These are phyloP conservation scores for Aspergillus fumigatiaffinis DNA, from an alignment of 2,329 filamentous ascomycete genomes.

Conservation along the genomic window DNA sequence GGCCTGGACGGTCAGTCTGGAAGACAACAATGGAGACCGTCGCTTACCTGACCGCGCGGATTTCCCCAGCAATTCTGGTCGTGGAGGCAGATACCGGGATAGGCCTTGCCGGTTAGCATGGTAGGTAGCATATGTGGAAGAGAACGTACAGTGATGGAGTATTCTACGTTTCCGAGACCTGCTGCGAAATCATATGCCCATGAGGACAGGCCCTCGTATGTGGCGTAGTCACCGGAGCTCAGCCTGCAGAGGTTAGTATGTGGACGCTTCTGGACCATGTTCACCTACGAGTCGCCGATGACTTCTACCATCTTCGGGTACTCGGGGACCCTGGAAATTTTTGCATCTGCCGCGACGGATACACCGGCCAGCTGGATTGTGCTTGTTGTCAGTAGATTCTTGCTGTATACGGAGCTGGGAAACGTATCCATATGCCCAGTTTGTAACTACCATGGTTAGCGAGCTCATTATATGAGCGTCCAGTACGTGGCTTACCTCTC, in stretches of 20 bases:
- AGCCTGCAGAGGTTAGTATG: conserved; percentile 48
- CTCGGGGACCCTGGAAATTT: conserved; percentile 42
- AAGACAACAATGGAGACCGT: not conserved
- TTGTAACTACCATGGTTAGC: conserved; percentile 44
- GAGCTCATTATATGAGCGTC: not conserved
- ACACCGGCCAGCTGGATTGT: conserved; percentile 52
- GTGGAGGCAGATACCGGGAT: conserved; percentile 55
- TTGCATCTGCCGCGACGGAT: conserved; percentile 44
- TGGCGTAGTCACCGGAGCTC: conserved; percentile 53
- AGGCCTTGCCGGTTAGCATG: conserved; percentile 26
- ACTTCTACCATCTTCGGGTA: conserved; percentile 39
- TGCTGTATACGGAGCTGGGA: not conserved
- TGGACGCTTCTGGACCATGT: conserved; percentile 25
- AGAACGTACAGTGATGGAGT: conserved; percentile 46
- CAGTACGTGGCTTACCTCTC: conserved; percentile 26
- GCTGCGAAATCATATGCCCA: conserved; percentile 55
- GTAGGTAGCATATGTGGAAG: rapidly evolving
- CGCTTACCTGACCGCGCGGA: conserved; percentile 42
- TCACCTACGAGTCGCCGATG: conserved; percentile 39
- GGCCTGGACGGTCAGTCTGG: conserved; percentile 14
- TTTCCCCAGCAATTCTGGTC: conserved; percentile 56
- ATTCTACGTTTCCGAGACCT: conserved; percentile 57
- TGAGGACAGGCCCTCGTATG: conserved; percentile 55
- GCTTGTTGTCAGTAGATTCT: conserved; percentile 10
- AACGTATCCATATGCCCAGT: conserved; percentile 54